Base-by-base conservation (phyloP, 2,329 filamentous ascomycete genomes). In the Claviceps humidiphila region DNA sequence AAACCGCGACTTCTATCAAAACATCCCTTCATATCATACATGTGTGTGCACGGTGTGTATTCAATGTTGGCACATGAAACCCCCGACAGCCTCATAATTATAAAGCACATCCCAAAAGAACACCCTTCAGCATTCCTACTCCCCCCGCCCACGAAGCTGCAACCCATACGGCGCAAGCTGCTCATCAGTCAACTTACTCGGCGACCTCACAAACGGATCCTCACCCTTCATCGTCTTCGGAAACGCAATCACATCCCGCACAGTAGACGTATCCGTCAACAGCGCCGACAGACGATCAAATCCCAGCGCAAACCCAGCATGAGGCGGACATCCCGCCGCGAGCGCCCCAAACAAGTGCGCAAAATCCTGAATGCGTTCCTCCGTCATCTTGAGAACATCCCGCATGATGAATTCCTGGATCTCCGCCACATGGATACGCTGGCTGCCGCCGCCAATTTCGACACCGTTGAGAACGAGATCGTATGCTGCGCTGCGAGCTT, bases 401-500 rank as follows among this genome's bases (percentile, higher is more conserved):
- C 83, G 77, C 74, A 98, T 82, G 55, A 98, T 76, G 58, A 87
- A 88, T 58, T 89, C 84, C 64, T 98, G 93, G 59, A 96, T 76
- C 1, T 79, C 74, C 0, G 88, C 84, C 44, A 85, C 77, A 68
- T 98, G 93, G 53, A 97, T 96, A 76, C 93, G 87, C 14, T 89
- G 81, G 65, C 87, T 95, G 38, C 93, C 94, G 11, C 93, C 93
- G 26, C 93, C 93, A 1, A 98, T 78, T 68, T 98, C 93, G 5
- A 95, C 81, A 4, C 93, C 93, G 64, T 98, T 98, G 60, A 97
- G 80, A 0, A 98, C 91, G 14, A 98, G 81, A 61, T 98, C 93
- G 69, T 96, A 98, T 64, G 95, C 90, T 60, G 95, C 91, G 3
- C 86, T 94, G 59, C 77, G 80, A 1, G 81, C 89, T 47, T 75